phyloP scores from a whole-genome alignment of 495 filamentous ascomycete species.

The Cryomyces minteri region DNA sequence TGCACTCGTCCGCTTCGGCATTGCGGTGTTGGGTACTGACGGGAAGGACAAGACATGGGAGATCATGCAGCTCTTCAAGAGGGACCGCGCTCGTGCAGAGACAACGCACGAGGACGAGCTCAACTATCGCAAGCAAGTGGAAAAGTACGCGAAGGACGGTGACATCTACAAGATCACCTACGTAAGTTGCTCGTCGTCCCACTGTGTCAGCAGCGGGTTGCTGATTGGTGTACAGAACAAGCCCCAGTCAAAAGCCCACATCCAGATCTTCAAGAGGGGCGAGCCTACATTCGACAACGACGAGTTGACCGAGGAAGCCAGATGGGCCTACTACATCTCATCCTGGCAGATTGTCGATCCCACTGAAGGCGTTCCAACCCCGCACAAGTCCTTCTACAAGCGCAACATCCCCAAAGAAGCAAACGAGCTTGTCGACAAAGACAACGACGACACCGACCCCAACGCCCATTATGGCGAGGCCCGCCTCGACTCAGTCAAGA shows the following conservation, averaged over 20 bases:
- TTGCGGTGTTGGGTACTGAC: constrained; percentile 58
- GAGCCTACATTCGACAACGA: constrained; percentile 60
- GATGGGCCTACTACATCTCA: constrained; percentile 88
- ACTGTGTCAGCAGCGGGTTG: neutral
- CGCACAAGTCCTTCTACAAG: constrained; percentile 37
- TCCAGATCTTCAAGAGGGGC: constrained; percentile 59
- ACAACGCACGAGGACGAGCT: constrained; percentile 76
- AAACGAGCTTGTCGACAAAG: neutral
- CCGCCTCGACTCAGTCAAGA: constrained; percentile 20
- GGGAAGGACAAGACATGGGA: constrained; percentile 81
- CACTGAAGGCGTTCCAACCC: constrained; percentile 71
- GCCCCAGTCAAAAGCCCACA: constrained; percentile 36
- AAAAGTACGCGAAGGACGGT: constrained; percentile 73
- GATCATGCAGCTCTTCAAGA: constrained; percentile 65
- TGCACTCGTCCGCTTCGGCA: constrained; percentile 54
- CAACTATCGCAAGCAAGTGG: constrained; percentile 67
- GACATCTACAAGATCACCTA: constrained; percentile 74
- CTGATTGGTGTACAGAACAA: constrained; percentile 5
- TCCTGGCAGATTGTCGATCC: constrained; percentile 74
- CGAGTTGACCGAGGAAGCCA: constrained; percentile 33
- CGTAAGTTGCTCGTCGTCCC: constrained; percentile 33
- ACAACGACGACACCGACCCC: neutral
- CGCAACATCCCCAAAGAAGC: constrained; percentile 36
- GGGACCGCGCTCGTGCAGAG: constrained; percentile 57
- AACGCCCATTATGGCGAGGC: constrained; percentile 24